These are phyloP conservation scores for Alternaria ventricosa DNA, from an alignment of 2,329 filamentous ascomycete genomes.

Conservation along the genomic window DNA sequence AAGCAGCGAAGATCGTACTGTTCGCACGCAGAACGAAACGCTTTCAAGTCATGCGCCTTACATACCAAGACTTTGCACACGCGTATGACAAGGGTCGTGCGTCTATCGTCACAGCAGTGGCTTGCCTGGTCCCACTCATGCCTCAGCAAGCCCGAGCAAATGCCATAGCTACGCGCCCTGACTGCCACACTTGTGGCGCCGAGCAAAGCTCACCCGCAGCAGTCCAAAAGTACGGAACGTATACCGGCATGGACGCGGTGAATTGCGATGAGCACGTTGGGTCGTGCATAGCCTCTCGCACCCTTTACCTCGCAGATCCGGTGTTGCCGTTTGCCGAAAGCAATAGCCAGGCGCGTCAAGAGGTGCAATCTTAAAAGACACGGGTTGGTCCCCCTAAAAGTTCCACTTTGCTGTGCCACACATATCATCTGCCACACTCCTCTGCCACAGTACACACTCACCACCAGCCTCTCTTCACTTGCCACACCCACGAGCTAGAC, in stretches of 20 bases:
- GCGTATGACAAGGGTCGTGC: constrained; percentile 20
- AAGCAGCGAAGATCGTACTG: background rate
- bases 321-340: constrained; percentile 8
- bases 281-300: background rate
- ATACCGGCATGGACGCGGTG: background rate
- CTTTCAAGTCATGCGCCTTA: constrained; percentile 23
- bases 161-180: background rate
- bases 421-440: constrained; percentile 7
- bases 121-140: constrained; percentile 10
- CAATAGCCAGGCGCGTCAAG: background rate
- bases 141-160: background rate
- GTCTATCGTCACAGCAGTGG: constrained; percentile 17
- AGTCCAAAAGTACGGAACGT: background rate
- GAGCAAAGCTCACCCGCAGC: background rate
- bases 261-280: constrained; percentile 1
- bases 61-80: constrained; percentile 27
- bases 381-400: background rate
- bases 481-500: constrained; percentile 2
- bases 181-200: constrained; percentile 25
- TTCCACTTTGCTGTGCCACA: constrained; percentile 11
- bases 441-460: constrained; percentile 10
- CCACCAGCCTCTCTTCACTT: constrained; percentile 7
- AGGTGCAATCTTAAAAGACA: constrained; percentile 5
- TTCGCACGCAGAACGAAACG: background rate
- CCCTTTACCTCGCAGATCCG: constrained; percentile 5